A percentile compares a stretch with the other conserved stretches of the same genome.
These are phyloP conservation scores for Davidsoniella virescens DNA, from an alignment of 2,329 filamentous ascomycete genomes.

Conservation along the genomic window DNA sequence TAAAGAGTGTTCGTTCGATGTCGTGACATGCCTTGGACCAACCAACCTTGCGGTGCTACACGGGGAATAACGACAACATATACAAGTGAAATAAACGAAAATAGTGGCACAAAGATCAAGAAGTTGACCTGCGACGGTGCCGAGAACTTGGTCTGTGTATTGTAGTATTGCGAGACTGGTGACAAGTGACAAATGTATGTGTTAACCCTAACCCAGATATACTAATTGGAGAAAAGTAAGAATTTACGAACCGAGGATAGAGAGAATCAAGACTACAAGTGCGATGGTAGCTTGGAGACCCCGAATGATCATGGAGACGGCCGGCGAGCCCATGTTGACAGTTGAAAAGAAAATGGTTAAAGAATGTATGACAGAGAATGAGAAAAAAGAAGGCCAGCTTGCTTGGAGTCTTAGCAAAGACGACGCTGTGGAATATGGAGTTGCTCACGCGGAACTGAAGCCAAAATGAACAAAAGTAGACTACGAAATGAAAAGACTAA, in stretches of 20 bases:
- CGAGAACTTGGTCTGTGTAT: conserved; percentile 33
- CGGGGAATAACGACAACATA: conserved; percentile 36
- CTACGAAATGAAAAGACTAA: too few relatives aligned
- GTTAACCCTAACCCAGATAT: too few relatives aligned
- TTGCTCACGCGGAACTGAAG: too few relatives aligned
- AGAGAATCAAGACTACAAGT: conserved; percentile 30
- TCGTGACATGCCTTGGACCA: background rate
- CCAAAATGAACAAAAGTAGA: too few relatives aligned
- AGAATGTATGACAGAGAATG: conserved; percentile 11
- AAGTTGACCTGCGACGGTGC: conserved; percentile 43
- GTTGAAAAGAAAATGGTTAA: background rate
- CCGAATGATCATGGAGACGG: conserved; percentile 19
- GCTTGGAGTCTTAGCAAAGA: background rate
- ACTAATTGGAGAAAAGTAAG: conserved; percentile 11
- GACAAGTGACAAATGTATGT: background rate
- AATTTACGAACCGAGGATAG: conserved; percentile 30
- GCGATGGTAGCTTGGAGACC: conserved; percentile 30
- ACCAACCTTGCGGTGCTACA: conserved; percentile 26
- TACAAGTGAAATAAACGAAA: conserved; percentile 36
- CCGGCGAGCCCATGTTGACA: background rate
- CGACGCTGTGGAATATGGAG: too few relatives aligned
- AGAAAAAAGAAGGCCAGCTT: conserved; percentile 11
- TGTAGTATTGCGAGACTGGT: conserved; percentile 47
- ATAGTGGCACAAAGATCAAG: conserved; percentile 36
- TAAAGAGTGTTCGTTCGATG: background rate